phyloP scores from a whole-genome alignment of 1,139 yeast species.

The Scheffersomyces illinoinensis region DNA sequence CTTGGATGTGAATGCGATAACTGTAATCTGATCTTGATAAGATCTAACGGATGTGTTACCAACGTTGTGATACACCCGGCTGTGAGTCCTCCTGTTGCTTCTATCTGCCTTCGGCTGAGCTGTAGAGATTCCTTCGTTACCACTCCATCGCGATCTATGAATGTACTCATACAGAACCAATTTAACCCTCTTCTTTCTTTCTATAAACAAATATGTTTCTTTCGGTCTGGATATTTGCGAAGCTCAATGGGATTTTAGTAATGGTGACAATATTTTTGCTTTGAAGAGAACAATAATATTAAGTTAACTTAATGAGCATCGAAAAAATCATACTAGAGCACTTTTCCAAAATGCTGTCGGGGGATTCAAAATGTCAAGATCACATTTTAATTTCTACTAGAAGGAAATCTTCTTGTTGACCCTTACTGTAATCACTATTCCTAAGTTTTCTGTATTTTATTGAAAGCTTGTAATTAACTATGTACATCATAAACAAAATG shows the following conservation, averaged over 20 bases:
- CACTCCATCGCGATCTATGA: neutral
- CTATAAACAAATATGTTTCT: neutral
- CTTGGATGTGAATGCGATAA: constrained; percentile 18
- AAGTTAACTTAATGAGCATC: neutral
- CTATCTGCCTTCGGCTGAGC: constrained; percentile 34
- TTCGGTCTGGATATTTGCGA: neutral
- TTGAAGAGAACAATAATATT: neutral
- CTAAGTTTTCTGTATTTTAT: neutral
- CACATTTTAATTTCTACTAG: neutral
- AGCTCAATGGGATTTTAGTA: neutral
- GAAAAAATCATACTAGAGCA: neutral
- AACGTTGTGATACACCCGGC: constrained; percentile 86
- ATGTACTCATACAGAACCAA: neutral
- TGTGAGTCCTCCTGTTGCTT: constrained; percentile 70
- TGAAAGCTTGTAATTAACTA: constrained; percentile 5
- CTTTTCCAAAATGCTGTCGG: neutral
- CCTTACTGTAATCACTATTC: neutral
- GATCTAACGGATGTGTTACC: constrained; percentile 85
- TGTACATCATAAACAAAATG: constrained; percentile 5
- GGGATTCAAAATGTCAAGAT: neutral
- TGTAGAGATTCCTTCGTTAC: neutral
- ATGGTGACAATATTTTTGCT: neutral
- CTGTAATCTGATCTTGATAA: constrained; percentile 81
- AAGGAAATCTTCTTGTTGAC: neutral
- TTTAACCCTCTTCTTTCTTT: neutral